phyloP scores from a whole-genome alignment of 2,329 filamentous ascomycete genomes.

The Xylaria sp. region DNA sequence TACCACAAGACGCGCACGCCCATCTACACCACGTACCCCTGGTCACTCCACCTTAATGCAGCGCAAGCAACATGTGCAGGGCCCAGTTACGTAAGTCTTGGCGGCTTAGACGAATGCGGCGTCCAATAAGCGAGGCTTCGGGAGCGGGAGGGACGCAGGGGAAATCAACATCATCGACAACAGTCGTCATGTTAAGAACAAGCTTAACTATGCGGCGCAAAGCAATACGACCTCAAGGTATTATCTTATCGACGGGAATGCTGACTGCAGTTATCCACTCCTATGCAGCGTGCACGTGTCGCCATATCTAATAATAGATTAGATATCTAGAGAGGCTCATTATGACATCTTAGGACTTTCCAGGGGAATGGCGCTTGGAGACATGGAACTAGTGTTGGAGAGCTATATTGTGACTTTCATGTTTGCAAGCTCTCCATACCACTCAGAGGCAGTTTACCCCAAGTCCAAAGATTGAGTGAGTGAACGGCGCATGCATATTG shows the following conservation, averaged over 20 bases:
- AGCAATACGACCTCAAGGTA: not conserved
- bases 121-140: not conserved
- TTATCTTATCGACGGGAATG: not conserved
- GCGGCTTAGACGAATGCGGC: not conserved
- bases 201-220: not conserved
- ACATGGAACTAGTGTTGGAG: not conserved
- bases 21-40: constrained; percentile 14
- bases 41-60: not conserved
- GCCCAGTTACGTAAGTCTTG: constrained; percentile 6
- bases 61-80: not conserved
- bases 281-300: not conserved
- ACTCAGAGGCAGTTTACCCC: not conserved
- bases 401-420: not conserved
- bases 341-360: not conserved
- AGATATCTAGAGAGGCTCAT: not conserved
- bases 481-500: not conserved
- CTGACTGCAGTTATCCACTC: not conserved
- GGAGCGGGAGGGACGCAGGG: not conserved
- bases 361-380: not conserved
- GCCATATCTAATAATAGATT: not conserved
- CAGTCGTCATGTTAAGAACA: not conserved
- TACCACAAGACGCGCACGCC: constrained; percentile 14
- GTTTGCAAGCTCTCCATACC: not conserved
- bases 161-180: not conserved
- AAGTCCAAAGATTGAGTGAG: not conserved